These are phyloP conservation scores for Microcera coccophila DNA, from an alignment of 2,329 filamentous ascomycete genomes.

Conservation along the genomic window DNA sequence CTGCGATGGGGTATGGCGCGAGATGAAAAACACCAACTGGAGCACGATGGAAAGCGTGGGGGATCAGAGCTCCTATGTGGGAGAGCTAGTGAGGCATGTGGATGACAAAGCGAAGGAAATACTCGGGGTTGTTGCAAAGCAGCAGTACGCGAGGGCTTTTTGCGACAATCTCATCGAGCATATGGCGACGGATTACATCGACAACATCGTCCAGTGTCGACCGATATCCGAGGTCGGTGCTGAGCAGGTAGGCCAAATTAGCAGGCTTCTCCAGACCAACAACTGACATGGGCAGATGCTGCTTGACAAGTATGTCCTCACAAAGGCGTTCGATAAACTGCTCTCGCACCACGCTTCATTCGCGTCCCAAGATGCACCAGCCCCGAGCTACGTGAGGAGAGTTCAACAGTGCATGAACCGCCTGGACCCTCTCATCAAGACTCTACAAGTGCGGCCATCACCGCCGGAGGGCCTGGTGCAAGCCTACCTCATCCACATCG, in stretches of 20 bases:
- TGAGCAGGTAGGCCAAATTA: conserved; percentile 62
- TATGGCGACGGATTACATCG: conserved; percentile 72
- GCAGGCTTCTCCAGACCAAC: neutral
- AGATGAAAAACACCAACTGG: conserved; percentile 97
- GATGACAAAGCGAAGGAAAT: conserved; percentile 71
- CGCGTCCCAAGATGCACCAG: conserved; percentile 38
- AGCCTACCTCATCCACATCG: conserved; percentile 96
- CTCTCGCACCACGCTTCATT: conserved; percentile 58
- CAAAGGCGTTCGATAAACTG: conserved; percentile 71
- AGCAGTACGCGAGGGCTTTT: conserved; percentile 90
- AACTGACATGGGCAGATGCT: conserved; percentile 64
- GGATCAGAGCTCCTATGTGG: conserved; percentile 89
- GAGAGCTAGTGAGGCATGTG: conserved; percentile 70
- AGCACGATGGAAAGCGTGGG: conserved; percentile 87
- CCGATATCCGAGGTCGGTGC: conserved; percentile 92
- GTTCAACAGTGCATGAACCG: conserved; percentile 80
- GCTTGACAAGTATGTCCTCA: conserved; percentile 87
- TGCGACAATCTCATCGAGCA: conserved; percentile 94
- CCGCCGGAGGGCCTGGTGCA: conserved; percentile 93
- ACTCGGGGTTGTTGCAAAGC: conserved; percentile 74
- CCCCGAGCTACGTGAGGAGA: conserved; percentile 72
- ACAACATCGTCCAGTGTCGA: conserved; percentile 80
- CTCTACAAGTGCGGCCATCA: conserved; percentile 85
- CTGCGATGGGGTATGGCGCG: conserved; percentile 84
- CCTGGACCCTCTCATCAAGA: conserved; percentile 91